Evolutionary conservation across 495 filamentous ascomycete genomes (phyloP).

Genomic region (Aspergillus campestris): DNA sequence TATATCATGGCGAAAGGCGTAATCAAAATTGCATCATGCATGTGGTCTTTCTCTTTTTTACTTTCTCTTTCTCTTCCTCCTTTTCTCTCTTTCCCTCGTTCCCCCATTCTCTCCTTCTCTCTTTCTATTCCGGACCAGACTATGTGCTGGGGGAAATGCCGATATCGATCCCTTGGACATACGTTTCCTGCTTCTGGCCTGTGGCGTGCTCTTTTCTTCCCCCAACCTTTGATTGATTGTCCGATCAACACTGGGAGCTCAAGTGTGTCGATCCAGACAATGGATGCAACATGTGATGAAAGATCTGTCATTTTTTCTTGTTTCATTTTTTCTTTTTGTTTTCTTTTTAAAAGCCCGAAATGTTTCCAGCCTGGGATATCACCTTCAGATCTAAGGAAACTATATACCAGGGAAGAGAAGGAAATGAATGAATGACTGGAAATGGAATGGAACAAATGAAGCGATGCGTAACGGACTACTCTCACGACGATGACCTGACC

Average conservation of each 20-base stretch:
- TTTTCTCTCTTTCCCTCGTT: neutral
- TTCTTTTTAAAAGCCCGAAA: neutral
- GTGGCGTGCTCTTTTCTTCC: slow-evolving; percentile 3
- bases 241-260: slow-evolving; percentile 1
- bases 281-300: slow-evolving; percentile 1
- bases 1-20: slow-evolving; percentile 21
- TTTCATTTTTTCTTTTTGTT: slow-evolving; percentile 1
- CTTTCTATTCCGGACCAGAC: too few species aligned
- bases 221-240: neutral
- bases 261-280: slow-evolving; percentile 1
- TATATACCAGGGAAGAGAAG: neutral
- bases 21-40: slow-evolving; percentile 15
- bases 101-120: neutral
- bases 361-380: too few species aligned
- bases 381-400: too few species aligned
- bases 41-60: neutral
- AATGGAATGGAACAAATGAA: neutral
- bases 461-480: neutral
- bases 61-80: neutral
- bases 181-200: neutral
- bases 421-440: neutral
- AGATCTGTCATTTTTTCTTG: slow-evolving; percentile 2
- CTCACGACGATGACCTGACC: too few species aligned
- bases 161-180: neutral
- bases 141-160: too few species aligned